A percentile compares a stretch with the other conserved stretches of the same genome.
Evolutionary conservation across 768 basidiomycete species (phyloP).

Genomic region (Naganishia kalamii): DNA sequence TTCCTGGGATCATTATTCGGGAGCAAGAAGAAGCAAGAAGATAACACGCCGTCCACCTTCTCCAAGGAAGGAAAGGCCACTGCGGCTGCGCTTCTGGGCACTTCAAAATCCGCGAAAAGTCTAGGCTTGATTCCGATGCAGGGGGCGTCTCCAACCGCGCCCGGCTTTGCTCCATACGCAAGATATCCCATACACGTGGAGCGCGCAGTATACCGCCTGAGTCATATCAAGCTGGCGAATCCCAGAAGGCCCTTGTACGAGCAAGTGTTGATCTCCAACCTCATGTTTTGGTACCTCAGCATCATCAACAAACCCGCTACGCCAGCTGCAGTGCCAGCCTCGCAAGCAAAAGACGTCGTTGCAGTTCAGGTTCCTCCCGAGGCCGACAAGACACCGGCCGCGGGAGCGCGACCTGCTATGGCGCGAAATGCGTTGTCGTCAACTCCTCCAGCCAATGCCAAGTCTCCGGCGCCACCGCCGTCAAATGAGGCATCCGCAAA

Average conservation of each 20-base stretch:
- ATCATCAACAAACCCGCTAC: conserved; percentile 87
- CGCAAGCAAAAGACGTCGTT: conserved; percentile 35
- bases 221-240: conserved; percentile 98
- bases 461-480: conserved; percentile 11
- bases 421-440: conserved; percentile 10
- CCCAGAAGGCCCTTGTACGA: conserved; percentile 93
- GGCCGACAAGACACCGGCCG: conserved; percentile 33
- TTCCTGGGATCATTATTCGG: conserved; percentile 92
- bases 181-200: conserved; percentile 98
- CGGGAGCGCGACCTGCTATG: background rate
- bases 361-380: conserved; percentile 44
- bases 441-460: conserved; percentile 4
- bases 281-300: conserved; percentile 91
- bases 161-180: conserved; percentile 52
- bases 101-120: conserved; percentile 69
- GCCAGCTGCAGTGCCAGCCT: conserved; percentile 45
- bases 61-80: conserved; percentile 67
- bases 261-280: conserved; percentile 60
- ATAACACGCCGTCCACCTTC: conserved; percentile 33
- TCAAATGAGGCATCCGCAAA: conserved; percentile 20
- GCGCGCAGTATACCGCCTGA: conserved; percentile 90
- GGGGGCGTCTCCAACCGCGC: conserved; percentile 41
- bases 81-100: conserved; percentile 76
- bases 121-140: conserved; percentile 42
- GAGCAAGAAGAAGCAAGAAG: conserved; percentile 73